phyloP scores from a whole-genome alignment of 805 yeast genomes.

The Yueomyces sp. region DNA sequence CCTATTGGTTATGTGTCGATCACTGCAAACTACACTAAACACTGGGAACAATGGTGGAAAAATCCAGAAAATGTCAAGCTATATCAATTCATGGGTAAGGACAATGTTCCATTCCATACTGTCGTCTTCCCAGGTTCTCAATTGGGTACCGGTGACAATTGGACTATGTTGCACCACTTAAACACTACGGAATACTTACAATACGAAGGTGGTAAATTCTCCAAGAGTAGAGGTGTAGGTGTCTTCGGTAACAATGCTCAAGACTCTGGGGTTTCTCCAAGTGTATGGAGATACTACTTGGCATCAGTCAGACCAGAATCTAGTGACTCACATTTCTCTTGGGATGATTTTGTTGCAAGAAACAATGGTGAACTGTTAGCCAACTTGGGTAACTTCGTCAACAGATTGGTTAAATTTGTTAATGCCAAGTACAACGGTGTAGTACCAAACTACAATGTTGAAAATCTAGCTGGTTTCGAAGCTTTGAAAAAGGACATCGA shows the following conservation, averaged over 20 bases:
- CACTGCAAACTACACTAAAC: conserved; percentile 76
- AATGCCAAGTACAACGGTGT: conserved; percentile 87
- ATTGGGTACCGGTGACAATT: conserved; percentile 74
- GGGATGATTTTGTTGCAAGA: conserved; percentile 90
- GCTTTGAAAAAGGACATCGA: conserved; percentile 44
- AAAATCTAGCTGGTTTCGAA: conserved; percentile 35
- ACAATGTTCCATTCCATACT: conserved; percentile 96
- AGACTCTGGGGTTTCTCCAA: conserved; percentile 79
- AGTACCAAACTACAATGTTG: conserved; percentile 51
- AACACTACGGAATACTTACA: conserved; percentile 94
- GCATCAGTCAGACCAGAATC: conserved; percentile 90
- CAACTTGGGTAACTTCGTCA: conserved; percentile 91
- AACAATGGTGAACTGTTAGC: conserved; percentile 91
- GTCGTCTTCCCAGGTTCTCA: conserved; percentile 93
- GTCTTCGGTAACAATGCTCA: conserved; percentile 97
- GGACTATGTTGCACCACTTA: conserved; percentile 87
- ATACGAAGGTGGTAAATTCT: conserved; percentile 96
- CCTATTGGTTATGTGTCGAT: conserved; percentile 93
- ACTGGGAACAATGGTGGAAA: conserved; percentile 91
- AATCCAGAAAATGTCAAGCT: conserved; percentile 78
- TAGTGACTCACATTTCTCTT: conserved; percentile 91
- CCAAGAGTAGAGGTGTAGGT: conserved; percentile 95
- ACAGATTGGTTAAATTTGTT: conserved; percentile 82
- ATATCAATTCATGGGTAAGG: conserved; percentile 98
- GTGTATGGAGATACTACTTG: conserved; percentile 96